Conservation (phyloP, 805 yeast species). For the Monosporozyma siamensis region DNA sequence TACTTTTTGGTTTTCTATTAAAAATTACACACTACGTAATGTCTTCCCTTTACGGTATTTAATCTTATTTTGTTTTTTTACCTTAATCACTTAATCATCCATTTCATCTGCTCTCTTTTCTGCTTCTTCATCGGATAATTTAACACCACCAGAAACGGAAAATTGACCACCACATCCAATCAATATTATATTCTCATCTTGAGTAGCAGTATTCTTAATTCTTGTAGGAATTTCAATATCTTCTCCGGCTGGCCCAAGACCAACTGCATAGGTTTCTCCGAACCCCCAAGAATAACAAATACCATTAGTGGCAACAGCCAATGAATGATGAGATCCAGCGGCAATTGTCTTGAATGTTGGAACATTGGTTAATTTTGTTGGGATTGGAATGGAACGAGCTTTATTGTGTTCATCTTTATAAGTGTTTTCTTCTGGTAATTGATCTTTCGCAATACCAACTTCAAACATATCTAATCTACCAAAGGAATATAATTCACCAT, state of each 20-base stretch:
- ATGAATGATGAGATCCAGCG: slow-evolving; percentile 86
- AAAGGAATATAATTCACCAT: slow-evolving; percentile 72
- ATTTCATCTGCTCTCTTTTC: slow-evolving; percentile 40
- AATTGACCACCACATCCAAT: slow-evolving; percentile 97
- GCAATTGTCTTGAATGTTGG: slow-evolving; percentile 56
- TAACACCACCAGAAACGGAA: slow-evolving; percentile 75
- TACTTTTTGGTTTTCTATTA: too few species aligned
- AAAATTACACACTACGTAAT: too few species aligned
- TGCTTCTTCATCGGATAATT: slow-evolving; percentile 29
- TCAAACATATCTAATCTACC: slow-evolving; percentile 94
- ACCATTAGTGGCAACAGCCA: slow-evolving; percentile 80
- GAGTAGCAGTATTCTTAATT: slow-evolving; percentile 90
- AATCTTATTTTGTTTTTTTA: too few species aligned
- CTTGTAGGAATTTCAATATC: slow-evolving; percentile 85
- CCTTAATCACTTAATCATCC: slow-evolving; percentile 30
- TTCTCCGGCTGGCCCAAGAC: slow-evolving; percentile 80
- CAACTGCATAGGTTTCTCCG: slow-evolving; percentile 93
- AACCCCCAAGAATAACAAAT: slow-evolving; percentile 93
- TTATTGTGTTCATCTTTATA: slow-evolving; percentile 73
- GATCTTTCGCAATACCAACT: slow-evolving; percentile 61
- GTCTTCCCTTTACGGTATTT: too few species aligned
- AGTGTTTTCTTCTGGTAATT: slow-evolving; percentile 54
- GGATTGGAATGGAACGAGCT: slow-evolving; percentile 77
- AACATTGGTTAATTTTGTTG: slow-evolving; percentile 54
- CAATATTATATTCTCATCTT: slow-evolving; percentile 54